Evolutionary conservation across 1,284 basidiomycete species (phyloP), one percentile per base, ranked within the genome.

Genomic region (Naganishia sp.): DNA sequence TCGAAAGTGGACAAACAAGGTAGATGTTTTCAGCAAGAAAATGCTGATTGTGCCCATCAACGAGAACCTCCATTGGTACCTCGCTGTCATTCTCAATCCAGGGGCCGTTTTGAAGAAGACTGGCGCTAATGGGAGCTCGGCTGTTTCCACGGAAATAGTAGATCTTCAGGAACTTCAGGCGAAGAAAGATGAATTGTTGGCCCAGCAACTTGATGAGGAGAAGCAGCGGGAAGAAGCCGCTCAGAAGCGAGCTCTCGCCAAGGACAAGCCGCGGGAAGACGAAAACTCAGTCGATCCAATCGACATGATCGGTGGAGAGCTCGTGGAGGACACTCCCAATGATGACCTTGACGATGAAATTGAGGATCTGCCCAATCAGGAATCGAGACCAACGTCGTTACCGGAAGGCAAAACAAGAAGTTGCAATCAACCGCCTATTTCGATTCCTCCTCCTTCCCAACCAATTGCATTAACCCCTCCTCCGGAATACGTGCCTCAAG

Each of bases 21-120:
- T 91, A 47, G 85, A 96, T 74, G 78, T 99, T 18, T 99, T 99
- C 77, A 80, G 84, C 68, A 98, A 98, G 83, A 89, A 90, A 73
- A 96, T 90, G 73, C 83, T 99, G 68, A 86, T 99, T 50, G 85
- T 99, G 2, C 96, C 96, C 1, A 96, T 99, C 80, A 97, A 99
- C 74, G 96, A 99, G 78, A 84, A 94, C 72, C 81, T 92, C 52
- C 96, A 99, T 80, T 99, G 96, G 96, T 99, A 96, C 77, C 84
- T 99, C 25, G 94, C 92, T 7, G 87, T 99, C 70, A 94, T 99
- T 71, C 89, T 87, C 77, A 88, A 90, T 67, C 95, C 96, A 0
- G 85, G 85, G 58, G 74, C 76, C 3, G 72, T 82, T 9, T 71
- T 83, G 23, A 47, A 43, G 15, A 61, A 61, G 31, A 51, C 11